Base-by-base conservation (phyloP, 2,329 filamentous ascomycete species). In the Leptographium procerum region DNA sequence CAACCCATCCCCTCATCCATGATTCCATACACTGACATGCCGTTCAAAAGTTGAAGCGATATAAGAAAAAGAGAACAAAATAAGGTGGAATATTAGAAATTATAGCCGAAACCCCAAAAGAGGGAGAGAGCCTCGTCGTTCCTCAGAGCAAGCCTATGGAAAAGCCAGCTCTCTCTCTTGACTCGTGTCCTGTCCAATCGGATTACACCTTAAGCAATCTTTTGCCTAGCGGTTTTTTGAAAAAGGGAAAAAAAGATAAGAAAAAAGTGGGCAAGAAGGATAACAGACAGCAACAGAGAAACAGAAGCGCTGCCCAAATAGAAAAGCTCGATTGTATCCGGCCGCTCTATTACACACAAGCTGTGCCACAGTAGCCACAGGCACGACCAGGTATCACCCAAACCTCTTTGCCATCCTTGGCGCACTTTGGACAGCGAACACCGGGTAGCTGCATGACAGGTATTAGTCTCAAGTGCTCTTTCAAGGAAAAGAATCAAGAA, bases 361-460 rank as follows among this genome's bases (percentile, higher is more conserved):
- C 55, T 13, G 64, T 65, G 34, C 64, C 64, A 45, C 64, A 65
- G 59, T 64, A 64, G 56, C 64, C 64, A 52, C 64, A 65, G 34
- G 64, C 64, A 16, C 64, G 63, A 56, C 64, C 64, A 24, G 61
- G 64, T 36, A 65, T 65, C 33, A 65, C 64, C 64, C 64, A 65
- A 48, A 65, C 64, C 55, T 65, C 64, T 40, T 61, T 62, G 56
- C 64, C 64, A 0, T 64, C 59, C 58, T 64, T 60, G 56, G 62
- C 62, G 24, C 64, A 65, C 19, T 55, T 65, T 45, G 64, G 64
- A 43, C 64, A 65, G 31, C 64, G 64, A 16, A 65, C 59, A 11
- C 63, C 64, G 9, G 64, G 64, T n/a, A 65, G 60, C 64, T 65
- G 56, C 26, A 55, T 33, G 58, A 47, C 51, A 31, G 28, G n/a